These are phyloP conservation scores for Phaeosphaeriaceae sp. DNA, from an alignment of 2,329 filamentous ascomycete species.

Conservation along the genomic window DNA sequence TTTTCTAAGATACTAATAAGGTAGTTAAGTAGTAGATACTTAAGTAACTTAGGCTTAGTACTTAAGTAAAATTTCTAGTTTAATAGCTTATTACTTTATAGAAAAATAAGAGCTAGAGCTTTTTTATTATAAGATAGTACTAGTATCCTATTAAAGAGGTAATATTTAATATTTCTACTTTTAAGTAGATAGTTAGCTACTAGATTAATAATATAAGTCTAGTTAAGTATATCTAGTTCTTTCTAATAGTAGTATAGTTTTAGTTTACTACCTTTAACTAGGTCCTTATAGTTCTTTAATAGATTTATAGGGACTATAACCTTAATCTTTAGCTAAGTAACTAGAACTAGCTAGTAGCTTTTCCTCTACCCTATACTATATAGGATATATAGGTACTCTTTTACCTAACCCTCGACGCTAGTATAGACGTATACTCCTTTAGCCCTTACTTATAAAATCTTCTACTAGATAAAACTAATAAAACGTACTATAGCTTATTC, in stretches of 20 bases:
- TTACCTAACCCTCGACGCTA: not conserved
- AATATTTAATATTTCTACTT: not conserved
- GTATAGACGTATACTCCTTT: no score
- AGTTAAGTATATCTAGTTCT: not conserved
- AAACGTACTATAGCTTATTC: not conserved
- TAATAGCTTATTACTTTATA: not conserved
- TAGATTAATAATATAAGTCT: constrained; percentile 1
- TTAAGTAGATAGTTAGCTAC: not conserved
- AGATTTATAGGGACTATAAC: constrained; percentile 5
- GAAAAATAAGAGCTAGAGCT: not conserved
- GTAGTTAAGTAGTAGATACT: no score
- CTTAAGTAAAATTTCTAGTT: no score
- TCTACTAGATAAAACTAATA: constrained; percentile 1
- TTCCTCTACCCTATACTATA: not conserved
- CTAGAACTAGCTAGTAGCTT: constrained; percentile 10
- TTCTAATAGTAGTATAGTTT: constrained; percentile 7
- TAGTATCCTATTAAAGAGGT: not conserved
- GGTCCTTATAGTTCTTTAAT: constrained; percentile 4
- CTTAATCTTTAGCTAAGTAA: constrained; percentile 5
- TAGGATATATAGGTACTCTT: constrained; percentile 5
- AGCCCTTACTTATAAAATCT: not conserved
- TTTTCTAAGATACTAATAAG: not conserved
- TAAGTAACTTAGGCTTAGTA: no score
- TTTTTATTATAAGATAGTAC: not conserved
- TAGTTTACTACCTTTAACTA: constrained; percentile 8